Base-by-base conservation (phyloP, 2,329 filamentous ascomycete genomes). In the Fusarium domesticum region DNA sequence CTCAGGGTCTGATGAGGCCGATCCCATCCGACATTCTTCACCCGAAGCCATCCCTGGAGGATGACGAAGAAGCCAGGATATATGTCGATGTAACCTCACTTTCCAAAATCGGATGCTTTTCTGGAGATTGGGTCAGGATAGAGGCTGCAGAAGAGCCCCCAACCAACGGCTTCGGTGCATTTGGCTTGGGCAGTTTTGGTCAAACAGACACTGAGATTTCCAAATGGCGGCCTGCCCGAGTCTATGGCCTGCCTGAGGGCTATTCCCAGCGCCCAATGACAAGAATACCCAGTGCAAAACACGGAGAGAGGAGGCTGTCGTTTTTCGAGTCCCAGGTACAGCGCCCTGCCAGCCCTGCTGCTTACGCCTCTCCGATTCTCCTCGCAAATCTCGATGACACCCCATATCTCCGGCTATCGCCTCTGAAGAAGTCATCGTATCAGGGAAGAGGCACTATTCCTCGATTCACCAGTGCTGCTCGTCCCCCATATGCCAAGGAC, bases 31-130 rank as follows among this genome's bases (percentile, higher is more conserved):
- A 92, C 34, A 69, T 95, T 2, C 72, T 98, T 2, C 86, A 97
- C 53, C 93, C 93, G 0, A 91, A 87, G 54, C 92, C 93, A 3
- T 71, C 70, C 2, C 67, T 76, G 1, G 80, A 83, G 18, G 90
- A 96, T 48, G 93, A 98, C 49, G 90, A 96, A 53, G 86, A 95
- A 57, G 84, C 89, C 2, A 83, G 93, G 37, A 79, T 97, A 2
- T 98, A 92, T 60, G 91, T 98, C 5, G 90, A 96, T 58, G 85
- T 95, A 6, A 84, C 81, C 45, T 88, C 89, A 1, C 70, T 98
- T 16, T 85, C 89, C 12, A 90, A 91, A 56, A 85, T 98, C 42
- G 91, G 92, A 14, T 97, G 92, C 66, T 98, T 98, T 63, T 97
- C 92, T 1, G 93, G 93, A 20, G 93, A 98, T 62, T 98, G 93